Base-by-base conservation (phyloP, 1,284 basidiomycete genomes). In the Stereum hirsutum region DNA sequence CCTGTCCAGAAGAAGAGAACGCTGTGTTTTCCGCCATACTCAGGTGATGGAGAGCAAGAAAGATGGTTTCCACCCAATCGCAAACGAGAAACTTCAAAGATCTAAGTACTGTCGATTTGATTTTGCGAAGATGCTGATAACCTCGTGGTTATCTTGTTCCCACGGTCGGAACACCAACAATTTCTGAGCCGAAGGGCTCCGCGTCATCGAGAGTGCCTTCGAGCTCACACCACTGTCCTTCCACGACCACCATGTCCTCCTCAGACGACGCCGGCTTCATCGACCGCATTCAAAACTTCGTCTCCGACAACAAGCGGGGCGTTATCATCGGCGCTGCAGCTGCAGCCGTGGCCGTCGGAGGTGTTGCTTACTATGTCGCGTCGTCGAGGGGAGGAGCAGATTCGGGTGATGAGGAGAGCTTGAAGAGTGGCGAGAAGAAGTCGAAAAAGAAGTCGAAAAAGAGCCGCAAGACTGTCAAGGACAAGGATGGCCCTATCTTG, bases 321-420 rank as follows among this genome's bases (percentile, higher is more conserved):
- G 62, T 91, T 26, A 56, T 88, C 41, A 63, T 87, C 47, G 78
- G 79, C 4, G 72, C 80, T 0, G 81, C 80, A 1, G 83, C 81
- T 0, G 82, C 81, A 28, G 78, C 79, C 39, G 66, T 85, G 49
- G 89, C 81, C 37, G 81, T 78, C 31, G 85, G 83, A 41, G 88
- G 84, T 39, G 82, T 78, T 38, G 83, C 79, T 21, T 91, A 90
- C 63, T 88, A 86, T 58, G 74, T 77, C 23, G 75, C 81, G 12
- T 72, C 75, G 39, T 75, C 78, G 28, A 57, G 56, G 52, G 61
- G 50, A 47, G 50, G 47, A 15, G 56, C 52, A 15, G 46, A 30
- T 50, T 57, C 56, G 32, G 68, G 70, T 57, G 54, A 60, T 45
- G 72, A 73, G 61, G 75, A 72, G 64, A 70, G 64, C 50, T 70